Conservation (phyloP, 805 yeast genomes). For the Metschnikowia henanensis region DNA sequence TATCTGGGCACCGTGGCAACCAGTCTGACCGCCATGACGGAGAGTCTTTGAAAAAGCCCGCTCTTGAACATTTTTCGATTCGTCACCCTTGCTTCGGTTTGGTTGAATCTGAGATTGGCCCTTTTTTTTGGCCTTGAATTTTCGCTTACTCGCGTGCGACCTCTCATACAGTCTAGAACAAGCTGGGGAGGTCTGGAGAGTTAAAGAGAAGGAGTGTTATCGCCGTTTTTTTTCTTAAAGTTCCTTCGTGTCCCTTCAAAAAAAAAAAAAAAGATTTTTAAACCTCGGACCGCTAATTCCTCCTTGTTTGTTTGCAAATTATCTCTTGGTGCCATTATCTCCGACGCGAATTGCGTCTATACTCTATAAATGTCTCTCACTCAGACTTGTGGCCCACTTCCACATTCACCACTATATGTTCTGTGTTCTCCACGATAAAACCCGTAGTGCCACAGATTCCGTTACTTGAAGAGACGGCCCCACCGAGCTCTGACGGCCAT, state of each 20-base stretch:
- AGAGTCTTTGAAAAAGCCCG: conserved; percentile 9
- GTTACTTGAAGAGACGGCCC: conserved; percentile 72
- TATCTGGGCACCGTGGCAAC: conserved; percentile 9
- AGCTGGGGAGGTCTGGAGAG: too few relatives aligned
- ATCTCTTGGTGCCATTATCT: too few relatives aligned
- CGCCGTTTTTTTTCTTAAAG: too few relatives aligned
- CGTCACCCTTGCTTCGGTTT: too few relatives aligned
- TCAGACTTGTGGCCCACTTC: conserved; percentile 30
- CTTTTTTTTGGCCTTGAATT: conserved; percentile 8
- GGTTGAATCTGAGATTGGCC: not conserved
- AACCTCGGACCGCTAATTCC: too few relatives aligned
- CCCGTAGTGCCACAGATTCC: conserved; percentile 55
- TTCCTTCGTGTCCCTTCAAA: too few relatives aligned
- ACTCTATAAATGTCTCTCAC: too few relatives aligned
- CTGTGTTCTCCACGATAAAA: conserved; percentile 45
- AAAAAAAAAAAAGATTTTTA: too few relatives aligned
- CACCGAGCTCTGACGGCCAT: conserved; percentile 63
- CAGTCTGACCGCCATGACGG: conserved; percentile 10
- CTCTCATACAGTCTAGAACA: conserved; percentile 7
- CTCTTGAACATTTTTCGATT: conserved; percentile 9
- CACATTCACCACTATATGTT: conserved; percentile 52
- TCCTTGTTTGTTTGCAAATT: too few relatives aligned
- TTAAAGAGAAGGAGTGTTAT: too few relatives aligned
- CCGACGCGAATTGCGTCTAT: too few relatives aligned
- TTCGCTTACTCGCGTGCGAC: conserved; percentile 8